Conservation (phyloP, 2,329 filamentous ascomycete genomes). For the Ascochyta lentis region DNA sequence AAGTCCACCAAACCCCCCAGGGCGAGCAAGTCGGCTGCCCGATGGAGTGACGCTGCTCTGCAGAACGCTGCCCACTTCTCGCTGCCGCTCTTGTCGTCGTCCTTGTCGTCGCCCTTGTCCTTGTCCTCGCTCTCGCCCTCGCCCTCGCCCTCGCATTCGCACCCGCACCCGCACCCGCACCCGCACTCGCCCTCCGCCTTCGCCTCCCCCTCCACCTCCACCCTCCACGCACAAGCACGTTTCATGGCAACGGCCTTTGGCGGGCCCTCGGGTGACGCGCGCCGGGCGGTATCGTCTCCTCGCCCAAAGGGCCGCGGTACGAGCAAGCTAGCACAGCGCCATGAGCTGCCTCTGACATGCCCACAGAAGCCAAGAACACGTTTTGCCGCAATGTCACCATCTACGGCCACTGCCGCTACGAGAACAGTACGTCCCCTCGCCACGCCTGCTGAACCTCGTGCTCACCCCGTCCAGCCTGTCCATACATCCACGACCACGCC, state of each 20-base stretch:
- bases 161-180: too few relatives aligned
- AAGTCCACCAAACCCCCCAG: constrained; percentile 25
- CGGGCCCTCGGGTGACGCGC: constrained; percentile 48
- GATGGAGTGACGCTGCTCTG: constrained; percentile 39
- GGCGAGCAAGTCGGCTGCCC: constrained; percentile 17
- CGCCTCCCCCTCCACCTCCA: not conserved
- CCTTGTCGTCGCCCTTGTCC: too few relatives aligned
- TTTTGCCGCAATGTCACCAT: constrained; percentile 92
- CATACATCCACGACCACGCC: constrained; percentile 84
- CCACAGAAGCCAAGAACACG: constrained; percentile 77
- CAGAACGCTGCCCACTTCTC: constrained; percentile 25
- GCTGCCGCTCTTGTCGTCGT: not conserved
- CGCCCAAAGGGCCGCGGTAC: constrained; percentile 54
- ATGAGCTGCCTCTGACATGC: constrained; percentile 27
- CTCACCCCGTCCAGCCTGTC: constrained; percentile 60
- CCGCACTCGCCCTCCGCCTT: constrained; percentile 14
- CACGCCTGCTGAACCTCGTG: constrained; percentile 14
- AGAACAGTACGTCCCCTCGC: constrained; percentile 66
- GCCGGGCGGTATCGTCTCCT: constrained; percentile 51
- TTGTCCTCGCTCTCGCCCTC: too few relatives aligned
- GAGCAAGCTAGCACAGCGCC: constrained; percentile 19
- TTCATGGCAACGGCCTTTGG: constrained; percentile 49
- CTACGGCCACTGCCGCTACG: constrained; percentile 90
- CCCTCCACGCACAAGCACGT: constrained; percentile 8
- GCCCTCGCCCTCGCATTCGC: too few relatives aligned